Conservation (phyloP, 2,329 filamentous ascomycete genomes). For the Rhynchosporium secalis region DNA sequence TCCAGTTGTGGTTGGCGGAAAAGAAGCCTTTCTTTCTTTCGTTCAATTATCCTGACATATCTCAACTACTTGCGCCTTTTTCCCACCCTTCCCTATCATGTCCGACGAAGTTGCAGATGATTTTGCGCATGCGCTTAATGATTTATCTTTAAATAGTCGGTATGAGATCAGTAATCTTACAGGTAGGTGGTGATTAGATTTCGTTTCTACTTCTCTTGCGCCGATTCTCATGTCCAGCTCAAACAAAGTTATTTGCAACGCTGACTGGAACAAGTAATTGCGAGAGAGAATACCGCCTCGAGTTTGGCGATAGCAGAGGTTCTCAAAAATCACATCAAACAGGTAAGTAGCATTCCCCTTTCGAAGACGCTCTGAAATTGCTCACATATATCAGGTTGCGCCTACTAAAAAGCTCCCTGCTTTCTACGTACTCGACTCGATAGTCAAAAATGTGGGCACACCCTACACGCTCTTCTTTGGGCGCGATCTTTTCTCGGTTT, state of each 20-base stretch:
- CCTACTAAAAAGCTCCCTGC: slow-evolving; percentile 89
- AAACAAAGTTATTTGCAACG: background rate
- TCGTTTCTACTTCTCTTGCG: background rate
- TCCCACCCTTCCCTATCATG: slow-evolving; percentile 52
- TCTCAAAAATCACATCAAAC: slow-evolving; percentile 89
- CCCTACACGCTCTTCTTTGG: slow-evolving; percentile 96
- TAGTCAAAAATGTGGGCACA: slow-evolving; percentile 97
- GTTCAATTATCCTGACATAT: slow-evolving; percentile 18
- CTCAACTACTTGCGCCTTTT: slow-evolving; percentile 28
- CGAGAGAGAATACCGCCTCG: slow-evolving; percentile 95
- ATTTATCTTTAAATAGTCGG: slow-evolving; percentile 85
- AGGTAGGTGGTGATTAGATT: slow-evolving; percentile 4
- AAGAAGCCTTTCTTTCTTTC: slow-evolving; percentile 33
- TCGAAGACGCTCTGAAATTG: slow-evolving; percentile 26
- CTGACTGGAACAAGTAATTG: slow-evolving; percentile 63
- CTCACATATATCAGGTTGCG: slow-evolving; percentile 61
- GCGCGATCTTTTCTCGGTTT: slow-evolving; percentile 86
- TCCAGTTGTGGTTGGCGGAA: slow-evolving; percentile 28
- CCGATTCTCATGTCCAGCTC: background rate
- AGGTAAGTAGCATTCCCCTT: slow-evolving; percentile 61
- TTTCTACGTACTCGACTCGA: slow-evolving; percentile 96
- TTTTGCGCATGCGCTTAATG: slow-evolving; percentile 89
- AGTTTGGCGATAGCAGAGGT: slow-evolving; percentile 89
- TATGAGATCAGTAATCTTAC: slow-evolving; percentile 97
- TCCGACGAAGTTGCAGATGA: slow-evolving; percentile 90